Base-by-base conservation (phyloP, 768 basidiomycete genomes). In the Auriscalpium vulgare region DNA sequence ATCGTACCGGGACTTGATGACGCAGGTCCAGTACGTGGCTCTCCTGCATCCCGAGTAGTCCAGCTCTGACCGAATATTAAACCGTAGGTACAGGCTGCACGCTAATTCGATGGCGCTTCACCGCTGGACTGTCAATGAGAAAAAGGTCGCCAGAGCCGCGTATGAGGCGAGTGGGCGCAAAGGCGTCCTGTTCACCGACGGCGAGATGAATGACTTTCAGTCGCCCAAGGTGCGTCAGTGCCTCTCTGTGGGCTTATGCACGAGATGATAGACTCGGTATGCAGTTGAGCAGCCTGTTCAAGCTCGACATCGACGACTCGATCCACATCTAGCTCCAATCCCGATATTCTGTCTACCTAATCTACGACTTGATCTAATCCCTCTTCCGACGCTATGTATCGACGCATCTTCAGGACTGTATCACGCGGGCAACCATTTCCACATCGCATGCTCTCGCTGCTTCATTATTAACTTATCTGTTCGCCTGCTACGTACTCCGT, bases 161-260 rank as follows among this genome's bases (percentile, higher is more conserved):
- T 29, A 29, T 29, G 29, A 29, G 29, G 29, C 29, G 10, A 38
- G 47, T 4, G 51, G 57, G 36, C 50, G n/a, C 40, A 13, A 34
- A 29, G 48, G 50, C 19, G 35, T 7, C 23, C 38, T 17, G 19
- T 21, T 37, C 23, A 44, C 52, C 40, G 37, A 58, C 16, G 57
- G 60, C 23, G 60, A 62, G 36, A 51, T 55, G 59, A 49, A 56
- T 21, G 53, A 57, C 47, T 62, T 62, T 46, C 61, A 62, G 50
- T 55, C 50, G 10, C 61, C 61, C 11, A 43, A 57, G 53, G 60
- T 61, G 34, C 29, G 60, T 55, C 50, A 14, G 4, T 29, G 29
- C 29, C 29, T 14, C 21, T 14, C 19, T n/a, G 21, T 21, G 35
- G 10, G 34, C 16, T 38, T 14, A 36, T 36, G 35, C 16, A 8